A percentile compares a stretch with the other conserved stretches of the same genome.
phyloP scores from a whole-genome alignment of 768 basidiomycete genomes.

The Suillus decipiens region DNA sequence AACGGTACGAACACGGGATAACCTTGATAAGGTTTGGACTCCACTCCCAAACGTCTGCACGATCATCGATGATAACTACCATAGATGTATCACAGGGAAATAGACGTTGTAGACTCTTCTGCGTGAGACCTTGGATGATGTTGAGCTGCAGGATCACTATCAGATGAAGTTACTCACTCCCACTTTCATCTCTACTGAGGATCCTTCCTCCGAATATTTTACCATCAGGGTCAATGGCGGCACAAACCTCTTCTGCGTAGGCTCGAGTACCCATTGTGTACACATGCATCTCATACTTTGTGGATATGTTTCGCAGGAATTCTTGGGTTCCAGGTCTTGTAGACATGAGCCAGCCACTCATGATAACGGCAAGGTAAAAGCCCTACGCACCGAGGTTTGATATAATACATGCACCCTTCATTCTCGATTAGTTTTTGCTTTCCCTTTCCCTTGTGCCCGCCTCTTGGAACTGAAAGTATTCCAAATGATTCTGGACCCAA shows the following conservation, averaged over 20 bases:
- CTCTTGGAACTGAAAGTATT: conserved; percentile 43
- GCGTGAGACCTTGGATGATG: conserved; percentile 67
- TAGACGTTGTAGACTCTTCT: conserved; percentile 87
- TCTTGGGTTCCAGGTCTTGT: conserved; percentile 77
- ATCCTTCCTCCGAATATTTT: conserved; percentile 86
- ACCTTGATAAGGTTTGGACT: conserved; percentile 97
- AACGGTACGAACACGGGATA: conserved; percentile 75
- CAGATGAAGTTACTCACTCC: conserved; percentile 61
- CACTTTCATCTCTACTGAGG: conserved; percentile 93
- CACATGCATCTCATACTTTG: conserved; percentile 97
- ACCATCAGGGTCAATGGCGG: conserved; percentile 88
- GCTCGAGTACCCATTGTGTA: conserved; percentile 99
- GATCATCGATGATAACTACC: conserved; percentile 99
- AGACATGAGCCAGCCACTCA: conserved; percentile 12
- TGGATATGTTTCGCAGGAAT: conserved; percentile 72
- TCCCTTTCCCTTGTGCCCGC: conserved; percentile 47
- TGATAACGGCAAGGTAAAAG: neutral
- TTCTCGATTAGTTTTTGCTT: conserved; percentile 66
- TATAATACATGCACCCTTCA: conserved; percentile 93
- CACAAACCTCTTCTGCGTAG: conserved; percentile 94
- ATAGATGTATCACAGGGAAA: conserved; percentile 98
- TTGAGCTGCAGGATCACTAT: conserved; percentile 13
- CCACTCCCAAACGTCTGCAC: conserved; percentile 98
- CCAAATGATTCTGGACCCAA: conserved; percentile 76
- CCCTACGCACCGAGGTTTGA: conserved; percentile 84